Evolutionary conservation across 139 green algal species (phyloP).

Genomic region (Closterium sp.): DNA sequence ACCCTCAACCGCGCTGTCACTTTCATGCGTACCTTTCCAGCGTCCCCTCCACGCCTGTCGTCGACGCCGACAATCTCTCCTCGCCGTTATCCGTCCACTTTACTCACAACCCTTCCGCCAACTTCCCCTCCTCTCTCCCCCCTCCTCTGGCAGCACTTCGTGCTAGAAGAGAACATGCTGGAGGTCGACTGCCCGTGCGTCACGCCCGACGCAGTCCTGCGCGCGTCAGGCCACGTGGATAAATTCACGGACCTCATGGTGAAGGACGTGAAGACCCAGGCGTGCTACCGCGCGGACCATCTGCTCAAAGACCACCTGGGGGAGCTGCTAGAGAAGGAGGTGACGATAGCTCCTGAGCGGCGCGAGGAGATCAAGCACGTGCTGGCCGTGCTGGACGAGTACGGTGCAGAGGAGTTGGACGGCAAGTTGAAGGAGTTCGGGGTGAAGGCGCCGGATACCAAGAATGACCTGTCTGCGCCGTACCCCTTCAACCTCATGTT

Average conservation of each 20-base stretch:
- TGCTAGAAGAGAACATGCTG: constrained; percentile 98
- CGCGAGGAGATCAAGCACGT: constrained; percentile 68
- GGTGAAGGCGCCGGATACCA: constrained; percentile 88
- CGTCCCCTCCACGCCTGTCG: too few relatives aligned
- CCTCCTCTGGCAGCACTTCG: constrained; percentile 79
- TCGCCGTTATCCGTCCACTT: too few relatives aligned
- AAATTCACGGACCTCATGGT: constrained; percentile 98
- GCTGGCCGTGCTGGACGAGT: constrained; percentile 82
- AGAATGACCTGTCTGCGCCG: constrained; percentile 84
- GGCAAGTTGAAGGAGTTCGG: constrained; percentile 74
- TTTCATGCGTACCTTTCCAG: too few relatives aligned
- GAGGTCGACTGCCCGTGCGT: constrained; percentile 97
- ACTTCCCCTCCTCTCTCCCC: background rate
- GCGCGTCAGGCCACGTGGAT: constrained; percentile 94
- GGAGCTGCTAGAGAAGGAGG: constrained; percentile 79
- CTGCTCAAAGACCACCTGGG: constrained; percentile 87
- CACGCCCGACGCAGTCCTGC: constrained; percentile 91
- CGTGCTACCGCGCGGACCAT: constrained; percentile 81
- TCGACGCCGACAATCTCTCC: too few relatives aligned
- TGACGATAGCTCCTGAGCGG: constrained; percentile 60
- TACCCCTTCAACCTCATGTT: constrained; percentile 99
- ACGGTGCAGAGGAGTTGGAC: constrained; percentile 74
- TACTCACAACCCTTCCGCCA: too few relatives aligned
- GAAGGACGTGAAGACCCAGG: constrained; percentile 77
- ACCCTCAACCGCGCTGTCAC: background rate